Conservation (phyloP, 352 stramenopile species). For the Globisporangium cystogenes region DNA sequence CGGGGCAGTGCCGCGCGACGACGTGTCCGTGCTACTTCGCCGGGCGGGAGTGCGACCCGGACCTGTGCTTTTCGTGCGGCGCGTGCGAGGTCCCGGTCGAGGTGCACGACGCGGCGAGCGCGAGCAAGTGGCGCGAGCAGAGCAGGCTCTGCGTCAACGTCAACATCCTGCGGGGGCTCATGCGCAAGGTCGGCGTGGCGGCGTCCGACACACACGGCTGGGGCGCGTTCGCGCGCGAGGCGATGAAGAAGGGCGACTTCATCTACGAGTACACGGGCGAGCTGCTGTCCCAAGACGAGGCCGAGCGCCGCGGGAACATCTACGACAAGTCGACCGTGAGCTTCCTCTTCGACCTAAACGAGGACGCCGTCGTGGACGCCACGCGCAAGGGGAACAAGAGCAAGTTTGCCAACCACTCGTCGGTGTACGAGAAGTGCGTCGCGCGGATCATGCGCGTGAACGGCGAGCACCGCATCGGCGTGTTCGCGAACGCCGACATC, state of each 20-base stretch:
- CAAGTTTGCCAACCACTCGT: conserved; percentile 91
- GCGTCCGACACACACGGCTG: conserved; percentile 67
- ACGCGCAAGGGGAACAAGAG: conserved; percentile 95
- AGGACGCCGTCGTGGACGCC: conserved; percentile 91
- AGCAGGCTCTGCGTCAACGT: conserved; percentile 63
- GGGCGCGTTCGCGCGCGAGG: conserved; percentile 60
- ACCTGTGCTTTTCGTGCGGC: conserved; percentile 59
- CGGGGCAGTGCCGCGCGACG: conserved; percentile 44
- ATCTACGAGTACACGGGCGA: conserved; percentile 91
- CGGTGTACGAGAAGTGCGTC: conserved; percentile 73
- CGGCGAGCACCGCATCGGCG: conserved; percentile 90
- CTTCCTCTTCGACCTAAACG: conserved; percentile 95
- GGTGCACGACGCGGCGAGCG: conserved; percentile 23
- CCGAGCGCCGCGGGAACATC: conserved; percentile 79
- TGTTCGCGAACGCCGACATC: conserved; percentile 91
- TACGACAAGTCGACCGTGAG: conserved; percentile 88
- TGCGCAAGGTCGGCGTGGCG: conserved; percentile 47
- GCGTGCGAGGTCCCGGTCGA: conserved; percentile 59
- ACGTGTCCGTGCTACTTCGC: conserved; percentile 72
- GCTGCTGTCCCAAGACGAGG: conserved; percentile 86
- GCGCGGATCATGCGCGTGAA: conserved; percentile 89
- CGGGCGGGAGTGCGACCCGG: conserved; percentile 63
- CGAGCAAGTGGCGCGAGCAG: conserved; percentile 19
- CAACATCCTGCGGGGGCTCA: conserved; percentile 54
- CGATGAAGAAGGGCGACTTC: conserved; percentile 53